Percentiles rank a stretch among this genome's conserved stretches.
These are phyloP conservation scores for Pichia deserticola DNA, from an alignment of 805 yeast genomes.

Conservation along the genomic window DNA sequence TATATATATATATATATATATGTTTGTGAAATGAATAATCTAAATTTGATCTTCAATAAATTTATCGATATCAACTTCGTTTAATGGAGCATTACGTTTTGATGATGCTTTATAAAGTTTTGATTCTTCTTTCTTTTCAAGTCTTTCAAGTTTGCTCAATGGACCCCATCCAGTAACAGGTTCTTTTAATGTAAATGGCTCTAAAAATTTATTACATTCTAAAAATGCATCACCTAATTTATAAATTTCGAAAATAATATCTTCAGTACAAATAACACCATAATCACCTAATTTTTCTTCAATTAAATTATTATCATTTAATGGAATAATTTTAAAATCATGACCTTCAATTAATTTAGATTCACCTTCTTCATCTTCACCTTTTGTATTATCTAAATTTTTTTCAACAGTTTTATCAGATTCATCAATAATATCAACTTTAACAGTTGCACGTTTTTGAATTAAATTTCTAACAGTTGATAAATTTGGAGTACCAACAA, in stretches of 20 bases:
- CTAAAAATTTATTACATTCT: slow-evolving; percentile 50
- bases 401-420: neutral
- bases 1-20: too few relatives aligned
- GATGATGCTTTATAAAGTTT: slow-evolving; percentile 42
- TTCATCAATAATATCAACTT: slow-evolving; percentile 20
- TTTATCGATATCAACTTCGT: slow-evolving; percentile 67
- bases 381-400: slow-evolving; percentile 9
- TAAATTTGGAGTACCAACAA: slow-evolving; percentile 69
- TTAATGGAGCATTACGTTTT: slow-evolving; percentile 57
- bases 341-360: slow-evolving; percentile 8
- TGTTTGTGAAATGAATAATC: neutral
- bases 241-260: slow-evolving; percentile 63
- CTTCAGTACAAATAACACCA: slow-evolving; percentile 76
- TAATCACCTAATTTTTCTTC: slow-evolving; percentile 65
- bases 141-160: slow-evolving; percentile 56
- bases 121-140: slow-evolving; percentile 48
- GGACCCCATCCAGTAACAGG: slow-evolving; percentile 75
- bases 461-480: slow-evolving; percentile 62
- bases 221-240: slow-evolving; percentile 60
- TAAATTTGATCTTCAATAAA: slow-evolving; percentile 53
- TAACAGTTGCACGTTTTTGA: slow-evolving; percentile 67
- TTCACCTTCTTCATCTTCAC: slow-evolving; percentile 16
- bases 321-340: slow-evolving; percentile 30
- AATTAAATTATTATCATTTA: slow-evolving; percentile 68
- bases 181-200: slow-evolving; percentile 61